Conservation (phyloP, 768 basidiomycete species). For the Boletus bicolor region DNA sequence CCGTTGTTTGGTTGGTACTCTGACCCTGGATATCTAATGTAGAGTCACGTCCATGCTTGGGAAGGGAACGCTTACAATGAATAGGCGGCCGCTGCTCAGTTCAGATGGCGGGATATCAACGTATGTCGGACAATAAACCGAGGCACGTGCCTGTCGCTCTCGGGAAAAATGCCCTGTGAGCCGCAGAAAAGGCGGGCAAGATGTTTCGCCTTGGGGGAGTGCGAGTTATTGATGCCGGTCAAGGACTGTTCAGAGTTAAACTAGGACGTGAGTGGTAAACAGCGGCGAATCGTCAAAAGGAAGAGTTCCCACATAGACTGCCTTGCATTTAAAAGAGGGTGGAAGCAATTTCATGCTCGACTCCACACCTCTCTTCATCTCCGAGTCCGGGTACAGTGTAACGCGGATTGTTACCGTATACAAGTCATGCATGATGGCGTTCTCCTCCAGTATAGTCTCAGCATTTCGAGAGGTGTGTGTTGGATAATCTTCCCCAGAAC, state of each 20-base stretch:
- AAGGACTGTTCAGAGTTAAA: constrained; percentile 12
- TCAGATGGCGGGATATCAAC: neutral
- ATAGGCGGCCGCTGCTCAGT: neutral
- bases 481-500: too few relatives aligned
- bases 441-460: neutral
- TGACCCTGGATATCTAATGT: constrained; percentile 58
- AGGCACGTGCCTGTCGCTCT: neutral
- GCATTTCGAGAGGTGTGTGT: too few relatives aligned
- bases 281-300: neutral
- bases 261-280: neutral
- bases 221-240: neutral
- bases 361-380: constrained; percentile 8
- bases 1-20: constrained; percentile 87
- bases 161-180: constrained; percentile 6
- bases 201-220: neutral
- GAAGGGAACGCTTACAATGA: neutral
- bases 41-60: neutral
- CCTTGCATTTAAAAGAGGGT: neutral
- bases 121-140: neutral
- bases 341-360: constrained; percentile 9
- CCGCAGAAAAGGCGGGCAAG: constrained; percentile 1
- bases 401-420: constrained; percentile 7
- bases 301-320: constrained; percentile 2
- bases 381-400: neutral
- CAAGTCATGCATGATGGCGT: neutral